phyloP scores from a whole-genome alignment of 768 basidiomycete species.

The Podaxis carcinomalis region DNA sequence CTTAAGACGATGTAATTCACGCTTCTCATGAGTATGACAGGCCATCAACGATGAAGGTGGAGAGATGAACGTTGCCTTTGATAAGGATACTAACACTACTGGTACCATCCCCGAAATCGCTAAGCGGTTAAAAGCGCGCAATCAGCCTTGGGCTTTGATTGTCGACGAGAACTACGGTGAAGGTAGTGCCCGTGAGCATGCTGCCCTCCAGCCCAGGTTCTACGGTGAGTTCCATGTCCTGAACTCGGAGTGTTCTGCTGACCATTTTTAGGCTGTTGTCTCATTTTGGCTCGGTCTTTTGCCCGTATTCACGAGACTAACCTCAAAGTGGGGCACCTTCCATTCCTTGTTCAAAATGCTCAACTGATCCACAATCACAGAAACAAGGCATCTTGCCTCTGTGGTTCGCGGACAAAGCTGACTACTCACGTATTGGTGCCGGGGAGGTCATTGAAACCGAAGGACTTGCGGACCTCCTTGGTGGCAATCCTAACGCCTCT shows the following conservation, averaged over 20 bases:
- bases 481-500: constrained; percentile 36
- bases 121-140: constrained; percentile 78
- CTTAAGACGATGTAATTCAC: neutral
- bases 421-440: constrained; percentile 80
- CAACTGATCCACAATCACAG: constrained; percentile 33
- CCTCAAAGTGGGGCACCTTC: constrained; percentile 59
- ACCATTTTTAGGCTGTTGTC: constrained; percentile 56
- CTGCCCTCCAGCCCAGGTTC: constrained; percentile 93
- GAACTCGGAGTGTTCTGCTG: neutral
- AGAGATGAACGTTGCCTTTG: constrained; percentile 87
- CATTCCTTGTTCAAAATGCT: neutral
- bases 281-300: constrained; percentile 91
- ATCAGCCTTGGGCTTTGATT: constrained; percentile 88
- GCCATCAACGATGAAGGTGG: constrained; percentile 95
- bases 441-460: constrained; percentile 81
- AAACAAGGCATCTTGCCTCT: constrained; percentile 97
- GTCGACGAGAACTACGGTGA: constrained; percentile 99
- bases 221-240: constrained; percentile 50
- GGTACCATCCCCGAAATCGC: constrained; percentile 91
- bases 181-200: constrained; percentile 96
- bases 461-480: constrained; percentile 72
- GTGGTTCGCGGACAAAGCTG: constrained; percentile 85
- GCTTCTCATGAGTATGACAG: constrained; percentile 26
- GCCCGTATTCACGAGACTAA: constrained; percentile 99
- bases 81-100: constrained; percentile 53